A percentile compares a stretch with the other conserved stretches of the same genome.
Evolutionary conservation across 345 rosid species (phyloP).

Genomic region (Pelargonium nanum): DNA sequence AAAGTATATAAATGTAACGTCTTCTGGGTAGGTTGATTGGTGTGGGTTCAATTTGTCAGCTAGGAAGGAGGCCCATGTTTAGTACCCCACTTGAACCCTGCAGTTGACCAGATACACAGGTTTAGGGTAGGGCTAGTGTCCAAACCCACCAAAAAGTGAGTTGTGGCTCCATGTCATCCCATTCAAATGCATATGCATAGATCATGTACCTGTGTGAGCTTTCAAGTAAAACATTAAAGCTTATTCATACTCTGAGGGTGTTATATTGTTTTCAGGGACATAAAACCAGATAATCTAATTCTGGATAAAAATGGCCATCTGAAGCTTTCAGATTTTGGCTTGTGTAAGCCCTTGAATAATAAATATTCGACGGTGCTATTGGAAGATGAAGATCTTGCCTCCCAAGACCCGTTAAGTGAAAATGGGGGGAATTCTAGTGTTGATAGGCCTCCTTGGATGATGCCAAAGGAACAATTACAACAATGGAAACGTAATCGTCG

Average conservation of each 20-base stretch:
- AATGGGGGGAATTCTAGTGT: slow-evolving; percentile 28
- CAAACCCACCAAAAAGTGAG: neutral
- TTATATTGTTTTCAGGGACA: slow-evolving; percentile 58
- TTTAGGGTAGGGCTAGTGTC: neutral
- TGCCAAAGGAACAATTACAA: slow-evolving; percentile 69
- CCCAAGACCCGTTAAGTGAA: slow-evolving; percentile 41
- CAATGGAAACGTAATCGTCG: slow-evolving; percentile 96
- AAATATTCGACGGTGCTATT: slow-evolving; percentile 74
- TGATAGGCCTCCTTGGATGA: slow-evolving; percentile 58
- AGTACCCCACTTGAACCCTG: neutral
- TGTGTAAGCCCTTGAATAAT: slow-evolving; percentile 91
- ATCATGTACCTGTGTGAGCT: neutral
- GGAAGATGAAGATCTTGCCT: slow-evolving; percentile 55
- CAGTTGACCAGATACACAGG: neutral
- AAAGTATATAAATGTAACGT: too few species aligned
- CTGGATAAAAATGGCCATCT: slow-evolving; percentile 88
- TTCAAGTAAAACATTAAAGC: neutral
- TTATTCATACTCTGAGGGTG: neutral
- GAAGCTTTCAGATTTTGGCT: slow-evolving; percentile 98
- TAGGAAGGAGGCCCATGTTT: too few species aligned
- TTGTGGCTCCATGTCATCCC: neutral
- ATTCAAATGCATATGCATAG: neutral
- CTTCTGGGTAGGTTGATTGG: too few species aligned
- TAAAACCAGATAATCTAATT: slow-evolving; percentile 94
- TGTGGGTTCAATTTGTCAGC: too few species aligned